Evolutionary conservation across 2,329 filamentous ascomycete species (phyloP), one percentile per base, ranked within the genome.

Genomic region (Aspergillus phoenicis): DNA sequence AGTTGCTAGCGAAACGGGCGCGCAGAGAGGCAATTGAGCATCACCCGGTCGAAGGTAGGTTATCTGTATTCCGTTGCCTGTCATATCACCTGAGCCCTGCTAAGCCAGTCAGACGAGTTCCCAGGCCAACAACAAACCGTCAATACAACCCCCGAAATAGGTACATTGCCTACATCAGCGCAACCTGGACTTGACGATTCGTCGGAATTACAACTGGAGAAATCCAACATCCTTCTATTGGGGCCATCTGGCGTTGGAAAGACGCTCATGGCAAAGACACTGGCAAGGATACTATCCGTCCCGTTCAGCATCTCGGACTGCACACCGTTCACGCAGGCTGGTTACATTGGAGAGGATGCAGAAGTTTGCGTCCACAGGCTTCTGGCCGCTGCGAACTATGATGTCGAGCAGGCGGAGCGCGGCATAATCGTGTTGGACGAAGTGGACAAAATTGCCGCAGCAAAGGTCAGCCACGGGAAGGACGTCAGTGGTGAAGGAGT

Each of bases 311-410:
- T 97, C 77, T 94, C 91, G 63, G 94, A 98, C 77, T 98, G 94
- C 76, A 97, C 95, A 54, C 91, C 93, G 5, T 93, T 98, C 65
- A 98, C 94, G 0, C 94, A 97, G 78, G 94, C 94, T 4, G 94
- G 95, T 26, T 99, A 99, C 70, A 97, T 99, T 67, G 95, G 95
- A 30, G 94, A 98, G 73, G 95, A 99, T 73, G 94, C 94, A n/a
- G 95, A 99, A 73, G 89, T 91, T 0, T 97, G 94, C 69, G 92
- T 99, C 43, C 92, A 97, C 71, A 85, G 95, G 48, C 83, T 99
- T 26, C 83, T 99, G 8, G 91, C 96, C 58, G 93, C 96, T 61
- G 88, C 94, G 8, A 94, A 96, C 74, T 96, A 96, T 75, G 91
- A 96, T 68, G 86, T 95, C 28, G 87, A 88, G 61, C 87, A 89